Conservation (phyloP, 2,329 filamentous ascomycete species). For the Capronia epimyces region DNA sequence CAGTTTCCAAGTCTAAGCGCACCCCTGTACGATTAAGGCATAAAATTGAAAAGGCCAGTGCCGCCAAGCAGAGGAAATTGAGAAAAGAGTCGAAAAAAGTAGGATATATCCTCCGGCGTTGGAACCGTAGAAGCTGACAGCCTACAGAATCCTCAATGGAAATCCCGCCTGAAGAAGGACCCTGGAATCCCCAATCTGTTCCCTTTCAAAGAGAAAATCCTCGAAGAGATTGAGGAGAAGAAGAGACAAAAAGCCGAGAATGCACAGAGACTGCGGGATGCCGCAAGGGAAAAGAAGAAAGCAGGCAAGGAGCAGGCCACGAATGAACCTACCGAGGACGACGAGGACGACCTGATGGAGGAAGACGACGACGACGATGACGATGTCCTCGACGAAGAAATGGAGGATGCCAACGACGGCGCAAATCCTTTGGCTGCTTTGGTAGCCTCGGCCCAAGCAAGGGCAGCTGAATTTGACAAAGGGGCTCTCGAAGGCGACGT, state of each 20-base stretch:
- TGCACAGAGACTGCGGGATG: slow-evolving; percentile 61
- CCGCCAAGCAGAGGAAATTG: slow-evolving; percentile 83
- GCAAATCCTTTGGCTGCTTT: slow-evolving; percentile 90
- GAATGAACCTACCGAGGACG: slow-evolving; percentile 48
- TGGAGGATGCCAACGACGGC: slow-evolving; percentile 54
- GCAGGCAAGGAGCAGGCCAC: slow-evolving; percentile 48
- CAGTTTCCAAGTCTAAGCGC: slow-evolving; percentile 94
- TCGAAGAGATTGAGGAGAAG: slow-evolving; percentile 90
- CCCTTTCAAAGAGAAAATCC: slow-evolving; percentile 92
- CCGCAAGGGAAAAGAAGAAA: slow-evolving; percentile 55
- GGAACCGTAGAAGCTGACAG: background rate
- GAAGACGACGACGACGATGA: slow-evolving; percentile 48
- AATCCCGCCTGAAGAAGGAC: slow-evolving; percentile 91
- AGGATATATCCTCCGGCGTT: slow-evolving; percentile 4
- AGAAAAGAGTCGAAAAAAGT: slow-evolving; percentile 83
- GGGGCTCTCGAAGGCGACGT: slow-evolving; percentile 58
- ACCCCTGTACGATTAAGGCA: slow-evolving; percentile 80
- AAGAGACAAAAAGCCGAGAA: slow-evolving; percentile 77
- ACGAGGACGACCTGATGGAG: slow-evolving; percentile 43
- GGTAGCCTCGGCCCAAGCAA: slow-evolving; percentile 72
- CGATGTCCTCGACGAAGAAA: slow-evolving; percentile 46
- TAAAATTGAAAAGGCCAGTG: slow-evolving; percentile 91
- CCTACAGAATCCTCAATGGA: slow-evolving; percentile 81
- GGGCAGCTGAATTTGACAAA: slow-evolving; percentile 68
- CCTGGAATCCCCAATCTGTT: slow-evolving; percentile 96